Conservation (phyloP, 2,329 filamentous ascomycete species). For the Magnaporthiopsis poae region DNA sequence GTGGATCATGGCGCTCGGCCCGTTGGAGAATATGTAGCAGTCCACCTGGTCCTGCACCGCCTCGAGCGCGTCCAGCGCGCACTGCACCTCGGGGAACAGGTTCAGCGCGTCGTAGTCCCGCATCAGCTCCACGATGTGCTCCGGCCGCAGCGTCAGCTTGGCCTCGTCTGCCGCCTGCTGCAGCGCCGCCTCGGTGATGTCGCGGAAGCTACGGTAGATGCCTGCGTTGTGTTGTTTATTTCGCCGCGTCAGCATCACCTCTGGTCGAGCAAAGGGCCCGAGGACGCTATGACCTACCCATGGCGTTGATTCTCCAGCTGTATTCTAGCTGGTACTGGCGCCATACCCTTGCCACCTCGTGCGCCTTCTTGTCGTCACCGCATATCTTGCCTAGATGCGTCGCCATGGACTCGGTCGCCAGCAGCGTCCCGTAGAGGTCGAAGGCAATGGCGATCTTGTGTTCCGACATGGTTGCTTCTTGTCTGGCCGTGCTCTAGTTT, state of each 20-base stretch:
- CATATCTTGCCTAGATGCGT: constrained; percentile 47
- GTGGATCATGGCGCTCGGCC: constrained; percentile 52
- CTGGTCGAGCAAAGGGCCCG: neutral
- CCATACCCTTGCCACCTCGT: constrained; percentile 50
- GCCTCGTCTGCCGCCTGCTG: constrained; percentile 54
- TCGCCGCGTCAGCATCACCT: neutral
- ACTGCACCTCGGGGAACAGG: constrained; percentile 53
- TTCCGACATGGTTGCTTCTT: constrained; percentile 9
- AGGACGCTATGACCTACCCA: constrained; percentile 42
- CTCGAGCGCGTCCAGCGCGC: constrained; percentile 39
- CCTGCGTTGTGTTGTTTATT: constrained; percentile 28
- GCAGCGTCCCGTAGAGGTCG: constrained; percentile 65
- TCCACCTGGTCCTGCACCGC: constrained; percentile 28
- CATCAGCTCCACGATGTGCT: constrained; percentile 44
- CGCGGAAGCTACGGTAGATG: constrained; percentile 50
- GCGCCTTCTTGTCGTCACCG: constrained; percentile 40
- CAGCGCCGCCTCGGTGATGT: constrained; percentile 54
- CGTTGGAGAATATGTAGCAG: constrained; percentile 64
- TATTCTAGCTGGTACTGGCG: constrained; percentile 66
- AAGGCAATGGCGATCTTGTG: constrained; percentile 51
- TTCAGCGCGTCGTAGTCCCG: constrained; percentile 53
- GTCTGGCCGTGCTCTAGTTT: neutral
- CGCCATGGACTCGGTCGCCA: constrained; percentile 61
- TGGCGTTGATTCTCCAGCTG: constrained; percentile 65
- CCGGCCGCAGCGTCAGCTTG: constrained; percentile 31